Percentiles rank a stretch among this genome's conserved stretches.
Conservation (phyloP, 139 green algal genomes). For the Ostreobium quekettii region DNA sequence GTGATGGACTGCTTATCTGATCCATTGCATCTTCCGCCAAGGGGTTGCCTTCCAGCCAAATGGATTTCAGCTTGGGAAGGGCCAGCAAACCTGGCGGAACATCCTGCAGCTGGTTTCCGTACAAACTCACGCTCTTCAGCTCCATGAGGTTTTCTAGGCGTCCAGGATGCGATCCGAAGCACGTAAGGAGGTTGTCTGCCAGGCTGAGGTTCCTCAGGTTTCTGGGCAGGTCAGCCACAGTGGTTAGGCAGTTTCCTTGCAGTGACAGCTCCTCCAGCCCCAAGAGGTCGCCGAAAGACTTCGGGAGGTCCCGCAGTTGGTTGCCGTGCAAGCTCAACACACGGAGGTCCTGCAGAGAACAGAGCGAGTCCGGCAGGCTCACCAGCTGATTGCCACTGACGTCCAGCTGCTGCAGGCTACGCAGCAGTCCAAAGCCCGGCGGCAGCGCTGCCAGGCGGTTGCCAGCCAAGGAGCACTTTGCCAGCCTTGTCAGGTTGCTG, state of each 20-base stretch:
- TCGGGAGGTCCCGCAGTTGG: conserved; percentile 41
- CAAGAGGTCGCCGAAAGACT: conserved; percentile 32
- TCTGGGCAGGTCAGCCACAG: conserved; percentile 12
- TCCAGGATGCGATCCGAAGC: conserved; percentile 22
- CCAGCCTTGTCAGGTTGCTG: conserved; percentile 36
- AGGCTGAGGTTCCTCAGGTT: conserved; percentile 15
- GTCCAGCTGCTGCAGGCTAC: conserved; percentile 34
- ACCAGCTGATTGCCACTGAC: conserved; percentile 36
- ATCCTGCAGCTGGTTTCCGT: conserved; percentile 53
- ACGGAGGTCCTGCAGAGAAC: conserved; percentile 27
- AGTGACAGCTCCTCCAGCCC: conserved; percentile 45
- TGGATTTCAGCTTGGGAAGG: conserved; percentile 23
- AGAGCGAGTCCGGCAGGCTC: conserved; percentile 32
- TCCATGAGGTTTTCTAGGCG: conserved; percentile 27
- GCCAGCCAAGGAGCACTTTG: conserved; percentile 44
- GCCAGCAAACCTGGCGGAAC: conserved; percentile 32
- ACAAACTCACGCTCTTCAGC: conserved; percentile 55
- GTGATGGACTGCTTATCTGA: no score
- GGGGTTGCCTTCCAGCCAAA: conserved; percentile 77
- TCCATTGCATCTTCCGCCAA: conserved; percentile 25
- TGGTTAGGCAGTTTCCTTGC: conserved; percentile 51
- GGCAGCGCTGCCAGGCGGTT: conserved; percentile 43
- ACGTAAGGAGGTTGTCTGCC: conserved; percentile 11
- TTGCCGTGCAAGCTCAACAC: conserved; percentile 52
- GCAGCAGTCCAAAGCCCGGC: conserved; percentile 25